These are phyloP conservation scores for Arthrinium phaeospermum DNA, from an alignment of 2,329 filamentous ascomycete species.

Conservation along the genomic window DNA sequence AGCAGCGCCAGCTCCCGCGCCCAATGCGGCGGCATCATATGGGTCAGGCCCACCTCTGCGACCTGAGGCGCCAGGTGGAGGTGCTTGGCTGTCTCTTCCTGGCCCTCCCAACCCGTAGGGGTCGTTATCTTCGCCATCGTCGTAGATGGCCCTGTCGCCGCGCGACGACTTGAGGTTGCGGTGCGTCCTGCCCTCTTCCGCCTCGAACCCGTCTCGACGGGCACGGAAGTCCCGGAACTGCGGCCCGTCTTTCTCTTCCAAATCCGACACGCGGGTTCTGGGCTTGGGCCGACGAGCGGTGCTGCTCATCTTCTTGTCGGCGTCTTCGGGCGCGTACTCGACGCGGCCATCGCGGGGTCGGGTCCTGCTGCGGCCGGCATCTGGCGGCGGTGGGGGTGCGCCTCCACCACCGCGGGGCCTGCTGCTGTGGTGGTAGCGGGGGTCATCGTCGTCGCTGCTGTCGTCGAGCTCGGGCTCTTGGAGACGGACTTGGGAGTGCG, in stretches of 20 bases:
- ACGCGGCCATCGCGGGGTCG: conserved; percentile 10
- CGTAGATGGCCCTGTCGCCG: not conserved
- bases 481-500: conserved; percentile 3
- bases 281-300: not conserved
- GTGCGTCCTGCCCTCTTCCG: conserved; percentile 9
- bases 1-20: not conserved
- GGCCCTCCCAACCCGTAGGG: not conserved
- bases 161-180: conserved; percentile 10
- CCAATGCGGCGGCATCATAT: not conserved
- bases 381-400: not conserved
- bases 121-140: not conserved
- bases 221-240: conserved; percentile 10
- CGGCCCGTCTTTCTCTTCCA: conserved; percentile 5
- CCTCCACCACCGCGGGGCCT: not conserved
- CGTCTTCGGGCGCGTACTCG: not conserved
- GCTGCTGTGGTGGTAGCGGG: not conserved
- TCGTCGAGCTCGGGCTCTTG: conserved; percentile 12
- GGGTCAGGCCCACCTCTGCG: conserved; percentile 8
- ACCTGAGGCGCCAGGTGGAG: not conserved
- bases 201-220: not conserved
- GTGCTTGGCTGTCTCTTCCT: not conserved
- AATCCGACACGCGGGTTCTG: conserved; percentile 4
- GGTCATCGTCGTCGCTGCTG: conserved; percentile 14
- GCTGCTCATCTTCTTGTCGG: not conserved
- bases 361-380: not conserved